Conservation (phyloP, 2,329 filamentous ascomycete genomes). For the Fusarium sp. region DNA sequence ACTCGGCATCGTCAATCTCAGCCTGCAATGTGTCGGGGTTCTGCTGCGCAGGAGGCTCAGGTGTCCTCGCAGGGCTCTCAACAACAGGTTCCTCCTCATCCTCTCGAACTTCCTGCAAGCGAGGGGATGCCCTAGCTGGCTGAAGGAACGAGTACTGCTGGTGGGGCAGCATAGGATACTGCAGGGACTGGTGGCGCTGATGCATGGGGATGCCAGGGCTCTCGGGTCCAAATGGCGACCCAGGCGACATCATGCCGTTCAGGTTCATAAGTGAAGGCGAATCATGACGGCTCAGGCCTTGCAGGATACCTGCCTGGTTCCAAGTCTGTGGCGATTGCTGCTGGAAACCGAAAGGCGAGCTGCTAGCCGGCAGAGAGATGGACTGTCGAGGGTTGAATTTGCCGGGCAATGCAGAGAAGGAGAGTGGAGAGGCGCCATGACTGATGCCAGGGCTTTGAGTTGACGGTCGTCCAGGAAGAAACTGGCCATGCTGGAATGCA, state of each 20-base stretch:
- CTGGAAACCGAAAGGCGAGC: conserved; percentile 72
- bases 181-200: conserved; percentile 66
- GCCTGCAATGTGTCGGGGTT: conserved; percentile 77
- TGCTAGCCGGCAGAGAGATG: conserved; percentile 68
- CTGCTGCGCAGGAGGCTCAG: conserved; percentile 57
- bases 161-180: conserved; percentile 64
- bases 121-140: conserved; percentile 63
- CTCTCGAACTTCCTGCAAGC: conserved; percentile 76
- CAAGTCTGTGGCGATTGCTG: conserved; percentile 66
- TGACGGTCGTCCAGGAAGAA: conserved; percentile 67
- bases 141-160: conserved; percentile 64
- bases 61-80: conserved; percentile 63
- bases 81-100: conserved; percentile 68
- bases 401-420: conserved; percentile 66
- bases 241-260: conserved; percentile 67
- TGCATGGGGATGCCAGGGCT: conserved; percentile 57
- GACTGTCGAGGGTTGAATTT: conserved; percentile 76
- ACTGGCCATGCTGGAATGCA: conserved; percentile 64
- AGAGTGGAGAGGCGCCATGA: conserved; percentile 75
- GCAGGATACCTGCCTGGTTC: conserved; percentile 64
- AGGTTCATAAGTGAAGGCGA: conserved; percentile 69
- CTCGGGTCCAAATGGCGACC: conserved; percentile 68
- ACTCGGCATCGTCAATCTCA: conserved; percentile 85
- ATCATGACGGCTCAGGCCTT: conserved; percentile 62
- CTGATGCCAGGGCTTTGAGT: conserved; percentile 68